Percentiles rank a stretch among this genome's conserved stretches.
Conservation (phyloP, 768 basidiomycete species). For the Naganishia friedmannii region DNA sequence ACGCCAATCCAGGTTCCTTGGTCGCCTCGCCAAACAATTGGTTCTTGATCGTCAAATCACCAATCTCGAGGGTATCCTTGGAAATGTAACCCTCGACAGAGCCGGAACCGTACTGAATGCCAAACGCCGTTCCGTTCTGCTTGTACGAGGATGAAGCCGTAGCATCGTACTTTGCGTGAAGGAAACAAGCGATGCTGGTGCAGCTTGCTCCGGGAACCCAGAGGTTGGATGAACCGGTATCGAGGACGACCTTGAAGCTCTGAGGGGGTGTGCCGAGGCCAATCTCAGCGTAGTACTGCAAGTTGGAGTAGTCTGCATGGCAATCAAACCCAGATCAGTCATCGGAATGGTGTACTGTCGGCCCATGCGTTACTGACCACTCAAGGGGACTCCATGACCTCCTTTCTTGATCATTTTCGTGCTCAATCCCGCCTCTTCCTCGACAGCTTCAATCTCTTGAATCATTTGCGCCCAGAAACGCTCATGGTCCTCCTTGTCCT, state of each 20-base stretch:
- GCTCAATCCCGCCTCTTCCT: slow-evolving; percentile 12
- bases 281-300: slow-evolving; percentile 92
- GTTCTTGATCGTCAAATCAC: slow-evolving; percentile 68
- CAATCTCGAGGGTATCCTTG: slow-evolving; percentile 72
- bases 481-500: slow-evolving; percentile 61
- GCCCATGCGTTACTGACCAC: slow-evolving; percentile 62
- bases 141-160: slow-evolving; percentile 75
- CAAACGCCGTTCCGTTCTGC: slow-evolving; percentile 80
- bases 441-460: slow-evolving; percentile 33
- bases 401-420: slow-evolving; percentile 51
- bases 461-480: slow-evolving; percentile 53
- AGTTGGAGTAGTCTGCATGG: slow-evolving; percentile 86
- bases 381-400: slow-evolving; percentile 83
- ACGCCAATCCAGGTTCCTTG: slow-evolving; percentile 93
- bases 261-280: slow-evolving; percentile 79
- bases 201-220: slow-evolving; percentile 69
- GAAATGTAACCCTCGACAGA: slow-evolving; percentile 96
- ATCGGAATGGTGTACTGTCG: background rate
- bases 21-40: slow-evolving; percentile 94
- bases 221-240: slow-evolving; percentile 74
- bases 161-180: slow-evolving; percentile 89
- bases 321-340: background rate
- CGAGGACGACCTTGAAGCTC: slow-evolving; percentile 89
- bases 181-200: slow-evolving; percentile 53
- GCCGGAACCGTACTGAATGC: slow-evolving; percentile 91